Evolutionary conservation across 1,139 yeast genomes (phyloP), one percentile per base, ranked within the genome.

Genomic region (Geotrichum reessii): DNA sequence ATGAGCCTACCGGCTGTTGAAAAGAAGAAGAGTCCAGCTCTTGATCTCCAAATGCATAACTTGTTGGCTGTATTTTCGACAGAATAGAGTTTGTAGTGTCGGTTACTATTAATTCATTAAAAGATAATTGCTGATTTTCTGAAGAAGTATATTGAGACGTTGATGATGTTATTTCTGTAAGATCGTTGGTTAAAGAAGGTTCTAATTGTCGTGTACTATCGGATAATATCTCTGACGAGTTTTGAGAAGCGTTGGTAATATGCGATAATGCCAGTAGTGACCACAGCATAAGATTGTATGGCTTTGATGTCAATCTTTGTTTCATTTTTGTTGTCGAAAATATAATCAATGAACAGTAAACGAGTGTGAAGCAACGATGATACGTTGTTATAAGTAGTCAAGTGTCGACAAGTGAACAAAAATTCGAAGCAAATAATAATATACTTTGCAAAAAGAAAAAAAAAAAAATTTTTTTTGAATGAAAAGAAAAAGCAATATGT

Each of bases 221-320:
- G 9, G 27, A 31, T 6, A 3, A 27, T 24, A n/a, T 22, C 17
- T 7, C 28, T 19, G 42, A 50, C 40, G 19, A 42, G 17, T 21
- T 56, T 21, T 37, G 50, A 9, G 22, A 40, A 25, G 31, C 55
- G 51, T 17, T 21, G 44, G 50, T 52, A 52, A 37, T 42, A 8
- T 44, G 55, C 9, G 58, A 40, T 7, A 46, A 51, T 11, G 51
- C 27, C 46, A 52, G 49, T 9, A 48, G 25, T 27, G 52, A 52
- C 19, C 52, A n/a, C 9, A 56, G 52, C 47, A 52, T 5, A n/a
- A n/a, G 14, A 17, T 37, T 37, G 42, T 37, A 17, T 37, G n/a
- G n/a, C n/a, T n/a, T n/a, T n/a, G n/a, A n/a, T n/a, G n/a, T n/a
- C n/a, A 37, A 14, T 37, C 6, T 37, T 37, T 14, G n/a, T 37